These are phyloP conservation scores for Xylaria sp. DNA, from an alignment of 2,329 filamentous ascomycete genomes.

Conservation along the genomic window DNA sequence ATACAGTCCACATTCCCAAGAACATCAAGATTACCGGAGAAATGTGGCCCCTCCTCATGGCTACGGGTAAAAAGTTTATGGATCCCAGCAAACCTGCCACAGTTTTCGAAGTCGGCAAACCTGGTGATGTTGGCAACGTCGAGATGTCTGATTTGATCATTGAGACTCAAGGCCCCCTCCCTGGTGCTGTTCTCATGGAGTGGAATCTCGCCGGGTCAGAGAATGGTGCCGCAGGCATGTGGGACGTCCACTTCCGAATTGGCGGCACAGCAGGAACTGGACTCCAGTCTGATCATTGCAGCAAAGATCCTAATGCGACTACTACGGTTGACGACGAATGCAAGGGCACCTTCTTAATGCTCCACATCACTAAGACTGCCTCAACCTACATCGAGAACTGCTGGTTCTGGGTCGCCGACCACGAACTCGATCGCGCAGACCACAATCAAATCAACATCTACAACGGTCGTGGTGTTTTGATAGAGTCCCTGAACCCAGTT, in stretches of 20 bases:
- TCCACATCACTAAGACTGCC: constrained; percentile 71
- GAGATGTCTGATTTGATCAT: constrained; percentile 92
- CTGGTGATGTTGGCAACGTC: constrained; percentile 80
- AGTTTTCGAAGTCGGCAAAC: constrained; percentile 85
- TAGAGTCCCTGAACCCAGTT: constrained; percentile 80
- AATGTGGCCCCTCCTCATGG: constrained; percentile 91
- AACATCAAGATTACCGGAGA: constrained; percentile 90
- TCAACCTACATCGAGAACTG: constrained; percentile 87
- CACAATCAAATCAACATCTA: constrained; percentile 86
- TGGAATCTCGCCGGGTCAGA: constrained; percentile 82
- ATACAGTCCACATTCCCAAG: constrained; percentile 78
- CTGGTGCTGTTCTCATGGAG: constrained; percentile 89
- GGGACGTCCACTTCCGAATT: constrained; percentile 96
- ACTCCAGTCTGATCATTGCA: constrained; percentile 81
- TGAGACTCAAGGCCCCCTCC: constrained; percentile 82
- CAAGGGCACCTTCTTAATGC: constrained; percentile 76
- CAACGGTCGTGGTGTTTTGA: constrained; percentile 84
- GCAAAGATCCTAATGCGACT: constrained; percentile 75
- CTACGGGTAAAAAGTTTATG: constrained; percentile 77
- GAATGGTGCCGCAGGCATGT: constrained; percentile 81
- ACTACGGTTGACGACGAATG: constrained; percentile 74
- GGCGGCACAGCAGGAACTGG: constrained; percentile 87
- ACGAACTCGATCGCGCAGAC: constrained; percentile 81
- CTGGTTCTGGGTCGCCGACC: constrained; percentile 92
- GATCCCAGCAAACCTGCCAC: constrained; percentile 80